Conservation (phyloP, 768 basidiomycete species). For the Russula compacta region DNA sequence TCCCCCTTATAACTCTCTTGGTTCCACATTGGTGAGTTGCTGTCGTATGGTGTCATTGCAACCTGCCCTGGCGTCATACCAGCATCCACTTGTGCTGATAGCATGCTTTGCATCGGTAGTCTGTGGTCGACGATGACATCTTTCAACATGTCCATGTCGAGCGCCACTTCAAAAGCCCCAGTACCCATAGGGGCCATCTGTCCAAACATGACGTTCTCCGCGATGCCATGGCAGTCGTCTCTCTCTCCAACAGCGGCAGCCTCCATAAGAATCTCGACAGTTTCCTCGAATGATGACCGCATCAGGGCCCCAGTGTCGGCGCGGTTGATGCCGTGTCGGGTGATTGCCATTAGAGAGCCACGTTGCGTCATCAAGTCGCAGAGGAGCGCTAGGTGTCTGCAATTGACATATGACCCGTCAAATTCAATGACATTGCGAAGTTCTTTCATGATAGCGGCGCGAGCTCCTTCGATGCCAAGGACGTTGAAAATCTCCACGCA, state of each 20-base stretch:
- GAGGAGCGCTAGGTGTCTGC: constrained; percentile 90
- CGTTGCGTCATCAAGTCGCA: constrained; percentile 98
- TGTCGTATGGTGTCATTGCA: constrained; percentile 95
- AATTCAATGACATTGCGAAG: constrained; percentile 95
- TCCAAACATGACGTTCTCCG: constrained; percentile 99
- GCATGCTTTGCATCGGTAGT: constrained; percentile 73
- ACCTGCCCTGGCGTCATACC: constrained; percentile 89
- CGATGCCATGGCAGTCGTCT: constrained; percentile 96
- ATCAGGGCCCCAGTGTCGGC: constrained; percentile 98
- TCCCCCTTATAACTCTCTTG: constrained; percentile 77
- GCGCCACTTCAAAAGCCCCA: constrained; percentile 88
- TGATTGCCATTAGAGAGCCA: constrained; percentile 93
- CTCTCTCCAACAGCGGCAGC: constrained; percentile 97
- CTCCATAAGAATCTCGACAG: constrained; percentile 98
- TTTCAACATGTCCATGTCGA: constrained; percentile 98
- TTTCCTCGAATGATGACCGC: constrained; percentile 99
- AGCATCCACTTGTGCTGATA: constrained; percentile 70
- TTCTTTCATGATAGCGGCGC: constrained; percentile 90
- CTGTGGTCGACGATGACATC: constrained; percentile 97
- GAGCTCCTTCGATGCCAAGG: constrained; percentile 93
- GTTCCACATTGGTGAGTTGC: constrained; percentile 73
- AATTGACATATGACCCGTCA: constrained; percentile 99
- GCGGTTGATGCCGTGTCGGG: constrained; percentile 98
- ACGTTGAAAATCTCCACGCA: constrained; percentile 92
- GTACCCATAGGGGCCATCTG: constrained; percentile 99